These are phyloP conservation scores for Populus hybrid DNA, from an alignment of 441 rosid genomes.

Conservation along the genomic window DNA sequence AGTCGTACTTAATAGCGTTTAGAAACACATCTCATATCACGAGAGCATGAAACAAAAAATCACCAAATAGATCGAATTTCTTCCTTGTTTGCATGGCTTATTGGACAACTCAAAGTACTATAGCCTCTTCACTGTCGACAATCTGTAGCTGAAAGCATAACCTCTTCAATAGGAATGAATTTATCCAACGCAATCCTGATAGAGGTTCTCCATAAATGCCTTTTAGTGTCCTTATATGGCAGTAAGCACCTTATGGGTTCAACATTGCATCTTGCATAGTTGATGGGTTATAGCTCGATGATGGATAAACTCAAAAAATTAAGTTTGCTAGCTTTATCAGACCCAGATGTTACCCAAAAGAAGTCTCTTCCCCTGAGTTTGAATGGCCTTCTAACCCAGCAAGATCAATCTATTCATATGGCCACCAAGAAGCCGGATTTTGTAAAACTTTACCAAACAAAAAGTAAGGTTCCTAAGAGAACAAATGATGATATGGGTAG, in stretches of 20 bases:
- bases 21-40: constrained; percentile 24
- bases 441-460: constrained; percentile 31
- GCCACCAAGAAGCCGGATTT: constrained; percentile 60
- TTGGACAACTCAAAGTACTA: constrained; percentile 45
- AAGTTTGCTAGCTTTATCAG: constrained; percentile 21
- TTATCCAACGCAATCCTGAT: constrained; percentile 35
- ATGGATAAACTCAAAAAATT: constrained; percentile 53
- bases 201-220: constrained; percentile 55
- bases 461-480: constrained; percentile 24
- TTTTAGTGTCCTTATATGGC: constrained; percentile 41
- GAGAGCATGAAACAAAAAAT: constrained; percentile 29
- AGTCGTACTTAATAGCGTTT: not conserved
- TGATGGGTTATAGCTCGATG: constrained; percentile 35
- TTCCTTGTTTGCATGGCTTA: constrained; percentile 66
- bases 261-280: constrained; percentile 43
- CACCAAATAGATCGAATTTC: constrained; percentile 42
- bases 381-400: constrained; percentile 25
- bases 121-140: constrained; percentile 32
- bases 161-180: constrained; percentile 28
- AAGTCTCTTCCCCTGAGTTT: constrained; percentile 8
- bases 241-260: constrained; percentile 53
- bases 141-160: constrained; percentile 27
- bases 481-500: constrained; percentile 23
- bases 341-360: constrained; percentile 18
- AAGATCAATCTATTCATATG: constrained; percentile 42